These are phyloP conservation scores for Helicocarpus griseus DNA, from an alignment of 2,329 filamentous ascomycete genomes.

Conservation along the genomic window DNA sequence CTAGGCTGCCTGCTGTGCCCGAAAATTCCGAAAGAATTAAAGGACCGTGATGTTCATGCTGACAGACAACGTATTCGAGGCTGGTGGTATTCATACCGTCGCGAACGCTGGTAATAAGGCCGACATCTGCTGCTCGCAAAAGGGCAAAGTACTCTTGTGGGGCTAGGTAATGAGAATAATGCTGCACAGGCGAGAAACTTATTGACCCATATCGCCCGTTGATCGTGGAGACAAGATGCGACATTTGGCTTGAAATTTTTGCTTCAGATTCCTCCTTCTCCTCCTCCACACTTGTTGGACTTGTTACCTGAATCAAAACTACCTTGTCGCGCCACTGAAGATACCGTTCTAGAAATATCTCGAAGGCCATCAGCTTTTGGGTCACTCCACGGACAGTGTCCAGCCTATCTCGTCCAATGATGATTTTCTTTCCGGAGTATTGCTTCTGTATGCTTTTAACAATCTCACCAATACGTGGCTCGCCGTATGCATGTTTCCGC, in stretches of 20 bases:
- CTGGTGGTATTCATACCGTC: conserved; percentile 98
- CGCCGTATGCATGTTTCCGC: conserved; percentile 62
- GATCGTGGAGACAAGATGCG: conserved; percentile 81
- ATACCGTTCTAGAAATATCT: conserved; percentile 80
- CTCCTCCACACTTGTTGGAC: conserved; percentile 69
- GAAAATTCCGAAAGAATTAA: conserved; percentile 95
- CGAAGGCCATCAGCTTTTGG: conserved; percentile 93
- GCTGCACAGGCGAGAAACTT: conserved; percentile 81
- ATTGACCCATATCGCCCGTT: conserved; percentile 84
- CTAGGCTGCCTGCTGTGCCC: conserved; percentile 77
- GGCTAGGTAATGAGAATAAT: conserved; percentile 86
- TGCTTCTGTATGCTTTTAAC: conserved; percentile 62
- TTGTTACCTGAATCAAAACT: conserved; percentile 90
- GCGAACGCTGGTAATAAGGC: conserved; percentile 86
- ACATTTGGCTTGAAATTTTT: conserved; percentile 79
- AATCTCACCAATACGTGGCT: conserved; percentile 60
- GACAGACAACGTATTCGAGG: conserved; percentile 87
- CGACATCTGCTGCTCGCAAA: conserved; percentile 81
- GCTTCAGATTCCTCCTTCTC: conserved; percentile 66
- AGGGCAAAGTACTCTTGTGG: conserved; percentile 90
- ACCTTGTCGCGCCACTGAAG: conserved; percentile 89
- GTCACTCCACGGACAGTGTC: conserved; percentile 87
- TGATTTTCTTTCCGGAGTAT: conserved; percentile 86
- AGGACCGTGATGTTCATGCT: conserved; percentile 75
- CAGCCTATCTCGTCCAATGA: conserved; percentile 86